phyloP scores from a whole-genome alignment of 106 monocot species.

The Xerophyta viscosa region DNA sequence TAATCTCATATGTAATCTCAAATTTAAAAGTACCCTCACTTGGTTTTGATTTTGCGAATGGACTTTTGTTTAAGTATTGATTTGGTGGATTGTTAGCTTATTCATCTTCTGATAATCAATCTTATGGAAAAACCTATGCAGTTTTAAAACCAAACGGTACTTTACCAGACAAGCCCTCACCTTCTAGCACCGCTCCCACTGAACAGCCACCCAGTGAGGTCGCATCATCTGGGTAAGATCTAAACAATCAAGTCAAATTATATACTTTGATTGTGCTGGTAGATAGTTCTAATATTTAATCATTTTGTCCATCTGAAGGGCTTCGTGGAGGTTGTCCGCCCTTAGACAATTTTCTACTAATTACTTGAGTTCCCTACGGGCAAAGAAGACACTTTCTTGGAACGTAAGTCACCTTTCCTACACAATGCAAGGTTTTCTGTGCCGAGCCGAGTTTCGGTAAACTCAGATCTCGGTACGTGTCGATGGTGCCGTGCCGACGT shows the following conservation, averaged over 20 bases:
- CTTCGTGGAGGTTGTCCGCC: constrained; percentile 65
- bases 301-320: no score
- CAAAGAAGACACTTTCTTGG: constrained; percentile 52
- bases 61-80: no score
- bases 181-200: constrained; percentile 28
- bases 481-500: no score
- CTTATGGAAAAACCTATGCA: constrained; percentile 18
- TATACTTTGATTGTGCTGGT: background rate
- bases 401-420: constrained; percentile 58
- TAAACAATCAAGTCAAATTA: background rate
- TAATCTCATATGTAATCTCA: no score
- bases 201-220: constrained; percentile 51
- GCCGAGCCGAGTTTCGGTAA: no score
- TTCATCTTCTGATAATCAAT: background rate
- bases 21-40: no score
- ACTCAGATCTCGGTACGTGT: no score
- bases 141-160: constrained; percentile 72
- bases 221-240: constrained; percentile 43
- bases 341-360: constrained; percentile 58
- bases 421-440: no score
- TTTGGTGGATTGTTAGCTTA: no score
- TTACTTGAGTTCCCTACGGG: constrained; percentile 44
- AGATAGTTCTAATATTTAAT: no score
- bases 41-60: no score
- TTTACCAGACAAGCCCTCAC: constrained; percentile 61